Conservation (phyloP, 495 filamentous ascomycete genomes). For the Podospora appendiculata region DNA sequence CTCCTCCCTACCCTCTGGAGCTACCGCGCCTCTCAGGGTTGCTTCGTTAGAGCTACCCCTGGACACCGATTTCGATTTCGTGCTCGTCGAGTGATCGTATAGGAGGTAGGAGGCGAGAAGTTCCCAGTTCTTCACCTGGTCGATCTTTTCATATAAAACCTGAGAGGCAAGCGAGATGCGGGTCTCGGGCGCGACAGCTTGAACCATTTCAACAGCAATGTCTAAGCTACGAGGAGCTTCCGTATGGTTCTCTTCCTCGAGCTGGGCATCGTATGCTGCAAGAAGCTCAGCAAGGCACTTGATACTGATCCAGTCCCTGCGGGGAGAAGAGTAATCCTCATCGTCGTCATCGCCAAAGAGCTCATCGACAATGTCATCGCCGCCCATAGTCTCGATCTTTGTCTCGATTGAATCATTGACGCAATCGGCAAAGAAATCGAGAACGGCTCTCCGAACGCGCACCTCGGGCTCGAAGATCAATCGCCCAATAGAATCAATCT, state of each 20-base stretch:
- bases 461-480: constrained; percentile 82
- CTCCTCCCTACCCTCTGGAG: constrained; percentile 71
- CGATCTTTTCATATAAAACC: constrained; percentile 72
- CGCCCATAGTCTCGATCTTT: constrained; percentile 76
- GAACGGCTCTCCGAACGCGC: constrained; percentile 76
- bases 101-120: constrained; percentile 81
- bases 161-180: constrained; percentile 79
- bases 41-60: constrained; percentile 40
- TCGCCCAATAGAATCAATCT: constrained; percentile 77
- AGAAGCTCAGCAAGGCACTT: constrained; percentile 84
- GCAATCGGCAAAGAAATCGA: constrained; percentile 80
- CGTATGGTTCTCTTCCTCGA: constrained; percentile 36
- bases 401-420: constrained; percentile 74
- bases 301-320: constrained; percentile 78
- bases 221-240: constrained; percentile 33
- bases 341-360: constrained; percentile 66
- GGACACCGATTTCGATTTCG: constrained; percentile 30
- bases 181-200: constrained; percentile 58
- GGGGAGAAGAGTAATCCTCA: constrained; percentile 67
- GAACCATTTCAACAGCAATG: constrained; percentile 39
- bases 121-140: constrained; percentile 80
- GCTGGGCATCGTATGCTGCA: constrained; percentile 60
- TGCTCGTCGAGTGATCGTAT: constrained; percentile 71
- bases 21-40: constrained; percentile 56
- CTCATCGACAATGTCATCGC: constrained; percentile 46